Evolutionary conservation across 768 basidiomycete genomes (phyloP), one percentile per base, ranked within the genome.

Genomic region (Filobasidium wieringae): DNA sequence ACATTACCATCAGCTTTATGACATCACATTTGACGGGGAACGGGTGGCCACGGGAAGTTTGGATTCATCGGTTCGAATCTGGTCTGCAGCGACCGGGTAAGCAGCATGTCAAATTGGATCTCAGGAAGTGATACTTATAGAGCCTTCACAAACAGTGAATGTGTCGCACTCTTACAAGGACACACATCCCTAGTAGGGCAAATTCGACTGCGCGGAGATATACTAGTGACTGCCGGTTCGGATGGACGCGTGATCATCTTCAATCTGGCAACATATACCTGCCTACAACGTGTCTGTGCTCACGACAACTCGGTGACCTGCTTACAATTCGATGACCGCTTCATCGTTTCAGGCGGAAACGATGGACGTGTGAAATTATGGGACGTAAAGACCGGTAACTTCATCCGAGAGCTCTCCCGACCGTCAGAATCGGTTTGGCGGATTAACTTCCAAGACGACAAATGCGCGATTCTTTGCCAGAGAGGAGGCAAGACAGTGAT

Each of bases 101-200:
- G 83, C 74, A 24, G 19, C 41, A n/a, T 51, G 37, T 33, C 2
- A 6, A 30, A 7, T 9, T 7, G 7, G 30, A 6, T 47, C 37
- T 27, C 22, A 22, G 39, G 27, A 33, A 45, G 31, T 9, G 29
- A 1, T 4, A 37, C 61, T 54, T 55, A 62, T 34, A 32, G 32
- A 59, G 24, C 54, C 56, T 51, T 30, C 43, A 32, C 59, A 27
- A 26, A 9, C 71, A 91, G 88, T 7, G 77, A 83, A 56, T 93
- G 90, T 68, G 67, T 84, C 9, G 91, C 90, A 1, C 80, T 91
- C 17, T 78, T 96, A 0, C 86, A 88, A 74, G 90, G 87, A 3
- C 92, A 96, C 73, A 90, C 88, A 0, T 84, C 87, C 0, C 84
- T 96, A 54, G 88, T 96, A 30, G 92, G 89, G 64, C 87, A 91